A percentile compares a stretch with the other conserved stretches of the same genome.
phyloP scores from a whole-genome alignment of 129 eudicot species.

The Ambrosia trifida region DNA sequence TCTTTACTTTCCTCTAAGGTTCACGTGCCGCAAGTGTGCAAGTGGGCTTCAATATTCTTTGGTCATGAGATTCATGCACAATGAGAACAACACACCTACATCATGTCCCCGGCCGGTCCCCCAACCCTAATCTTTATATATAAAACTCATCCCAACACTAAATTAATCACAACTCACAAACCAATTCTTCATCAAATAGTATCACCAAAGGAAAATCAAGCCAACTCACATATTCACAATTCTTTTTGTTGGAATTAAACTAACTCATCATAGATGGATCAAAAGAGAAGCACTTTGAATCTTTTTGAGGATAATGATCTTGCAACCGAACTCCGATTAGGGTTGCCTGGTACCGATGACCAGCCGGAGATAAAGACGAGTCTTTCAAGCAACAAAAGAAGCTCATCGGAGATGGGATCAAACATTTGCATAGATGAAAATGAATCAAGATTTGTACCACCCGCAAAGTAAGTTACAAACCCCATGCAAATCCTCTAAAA shows the following conservation, averaged over 20 bases:
- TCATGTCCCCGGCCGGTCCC: conserved; percentile 44
- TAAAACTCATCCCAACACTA: conserved; percentile 24
- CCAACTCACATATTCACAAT: not conserved
- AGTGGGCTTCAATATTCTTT: conserved; percentile 30
- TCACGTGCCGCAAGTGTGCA: conserved; percentile 18
- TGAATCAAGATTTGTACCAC: conserved; percentile 46
- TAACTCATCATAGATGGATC: conserved; percentile 20
- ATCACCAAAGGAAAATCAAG: not conserved
- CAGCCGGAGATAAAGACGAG: conserved; percentile 27
- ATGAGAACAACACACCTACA: conserved; percentile 30
- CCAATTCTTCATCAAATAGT: conserved; percentile 14
- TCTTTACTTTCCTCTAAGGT: not conserved
- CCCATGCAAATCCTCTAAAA: conserved; percentile 11
- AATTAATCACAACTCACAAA: conserved; percentile 29
- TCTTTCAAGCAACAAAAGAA: conserved; percentile 50
- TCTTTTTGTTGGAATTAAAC: not conserved
- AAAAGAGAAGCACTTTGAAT: conserved; percentile 27
- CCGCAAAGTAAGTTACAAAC: conserved; percentile 56
- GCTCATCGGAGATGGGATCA: conserved; percentile 50
- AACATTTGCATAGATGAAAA: conserved; percentile 30
- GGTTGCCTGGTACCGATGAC: conserved; percentile 65
- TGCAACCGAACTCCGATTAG: conserved; percentile 60
- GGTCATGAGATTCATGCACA: conserved; percentile 40
- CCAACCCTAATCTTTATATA: conserved; percentile 29
- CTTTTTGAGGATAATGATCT: conserved; percentile 42